Conservation (phyloP, 306 rosid species). For the Nissolia schottii region DNA sequence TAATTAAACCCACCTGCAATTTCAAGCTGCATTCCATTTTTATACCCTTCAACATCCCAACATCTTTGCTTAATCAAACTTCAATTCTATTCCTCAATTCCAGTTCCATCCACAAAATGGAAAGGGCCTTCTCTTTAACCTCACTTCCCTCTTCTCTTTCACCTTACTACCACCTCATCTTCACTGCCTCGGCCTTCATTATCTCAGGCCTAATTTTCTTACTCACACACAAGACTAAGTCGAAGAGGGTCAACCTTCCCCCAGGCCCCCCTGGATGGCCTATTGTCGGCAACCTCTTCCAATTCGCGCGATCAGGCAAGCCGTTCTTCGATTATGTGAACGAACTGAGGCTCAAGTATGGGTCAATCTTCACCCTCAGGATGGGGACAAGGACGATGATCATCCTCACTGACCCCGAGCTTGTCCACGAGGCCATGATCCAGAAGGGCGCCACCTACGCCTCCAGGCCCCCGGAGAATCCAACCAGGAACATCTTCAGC, state of each 20-base stretch:
- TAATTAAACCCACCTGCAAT: constrained; percentile 57
- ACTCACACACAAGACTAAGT: constrained; percentile 37
- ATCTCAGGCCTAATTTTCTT: constrained; percentile 50
- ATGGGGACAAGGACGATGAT: constrained; percentile 81
- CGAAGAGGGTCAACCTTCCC: constrained; percentile 53
- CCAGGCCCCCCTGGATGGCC: constrained; percentile 99
- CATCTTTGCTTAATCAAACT: neutral
- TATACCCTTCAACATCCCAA: constrained; percentile 18
- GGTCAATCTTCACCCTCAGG: constrained; percentile 75
- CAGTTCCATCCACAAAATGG: constrained; percentile 37
- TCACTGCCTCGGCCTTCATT: constrained; percentile 51
- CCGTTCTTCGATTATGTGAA: constrained; percentile 58
- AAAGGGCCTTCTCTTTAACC: constrained; percentile 7
- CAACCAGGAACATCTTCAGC: constrained; percentile 81
- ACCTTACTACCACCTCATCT: constrained; percentile 38
- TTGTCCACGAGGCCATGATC: constrained; percentile 71
- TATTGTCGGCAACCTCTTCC: constrained; percentile 84
- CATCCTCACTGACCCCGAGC: constrained; percentile 52
- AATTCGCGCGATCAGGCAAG: constrained; percentile 63
- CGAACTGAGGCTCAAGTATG: constrained; percentile 36
- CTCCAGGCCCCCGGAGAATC: constrained; percentile 66
- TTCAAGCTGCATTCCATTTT: constrained; percentile 53
- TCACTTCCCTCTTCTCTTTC: constrained; percentile 28
- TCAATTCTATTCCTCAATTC: neutral
- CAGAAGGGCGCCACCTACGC: constrained; percentile 61